phyloP scores from a whole-genome alignment of 2,329 filamentous ascomycete species.

The Sporothrix mexicana region DNA sequence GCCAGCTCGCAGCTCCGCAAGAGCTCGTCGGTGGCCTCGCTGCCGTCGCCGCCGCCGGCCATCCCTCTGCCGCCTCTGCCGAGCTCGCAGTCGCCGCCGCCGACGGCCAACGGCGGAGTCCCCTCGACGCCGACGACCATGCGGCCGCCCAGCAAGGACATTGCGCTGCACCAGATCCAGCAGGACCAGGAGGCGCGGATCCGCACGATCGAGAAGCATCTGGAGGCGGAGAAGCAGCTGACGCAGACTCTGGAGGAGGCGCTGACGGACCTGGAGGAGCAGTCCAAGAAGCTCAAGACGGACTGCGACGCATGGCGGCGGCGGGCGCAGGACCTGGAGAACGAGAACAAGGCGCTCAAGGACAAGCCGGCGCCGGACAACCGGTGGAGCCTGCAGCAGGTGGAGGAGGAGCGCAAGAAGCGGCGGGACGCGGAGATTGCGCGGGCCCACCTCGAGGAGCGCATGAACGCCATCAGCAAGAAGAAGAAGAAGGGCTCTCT shows the following conservation, averaged over 20 bases:
- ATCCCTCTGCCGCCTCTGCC: slow-evolving; percentile 96
- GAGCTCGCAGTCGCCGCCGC: slow-evolving; percentile 57
- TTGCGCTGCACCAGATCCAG: slow-evolving; percentile 75
- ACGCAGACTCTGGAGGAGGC: slow-evolving; percentile 95
- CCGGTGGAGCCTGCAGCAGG: slow-evolving; percentile 79
- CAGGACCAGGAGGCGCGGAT: slow-evolving; percentile 97
- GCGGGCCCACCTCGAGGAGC: slow-evolving; percentile 85
- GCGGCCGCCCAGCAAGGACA: slow-evolving; percentile 83
- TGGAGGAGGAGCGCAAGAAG: slow-evolving; percentile 96
- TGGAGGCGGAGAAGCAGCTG: slow-evolving; percentile 94
- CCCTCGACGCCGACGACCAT: slow-evolving; percentile 61
- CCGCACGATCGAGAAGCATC: slow-evolving; percentile 93
- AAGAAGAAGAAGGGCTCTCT: slow-evolving; percentile 95
- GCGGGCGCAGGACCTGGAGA: slow-evolving; percentile 77
- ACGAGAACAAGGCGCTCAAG: slow-evolving; percentile 70
- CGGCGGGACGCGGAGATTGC: slow-evolving; percentile 88
- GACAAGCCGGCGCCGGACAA: slow-evolving; percentile 61
- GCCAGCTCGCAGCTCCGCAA: slow-evolving; percentile 76
- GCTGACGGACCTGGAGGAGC: slow-evolving; percentile 88
- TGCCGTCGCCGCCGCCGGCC: slow-evolving; percentile 91
- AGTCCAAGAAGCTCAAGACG: slow-evolving; percentile 87
- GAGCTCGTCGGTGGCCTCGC: slow-evolving; percentile 78
- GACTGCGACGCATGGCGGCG: slow-evolving; percentile 92
- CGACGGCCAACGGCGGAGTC: slow-evolving; percentile 44
- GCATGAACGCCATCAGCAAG: slow-evolving; percentile 89